Evolutionary conservation across 176 grass and related monocot species (phyloP).

Genomic region (Zoysia japonica): DNA sequence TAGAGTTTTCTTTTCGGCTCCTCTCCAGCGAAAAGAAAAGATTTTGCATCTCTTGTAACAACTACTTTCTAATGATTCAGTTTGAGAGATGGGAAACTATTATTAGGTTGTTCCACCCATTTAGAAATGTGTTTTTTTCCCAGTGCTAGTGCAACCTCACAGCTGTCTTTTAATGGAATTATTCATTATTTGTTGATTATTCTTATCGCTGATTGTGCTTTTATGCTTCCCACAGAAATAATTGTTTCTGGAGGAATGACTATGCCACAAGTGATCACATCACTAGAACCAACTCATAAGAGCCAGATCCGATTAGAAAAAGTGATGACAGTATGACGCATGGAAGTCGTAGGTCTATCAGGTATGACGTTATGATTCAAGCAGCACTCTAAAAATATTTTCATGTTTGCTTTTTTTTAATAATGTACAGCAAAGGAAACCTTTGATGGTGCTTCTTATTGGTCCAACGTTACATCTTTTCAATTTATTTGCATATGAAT

Average conservation of each 20-base stretch:
- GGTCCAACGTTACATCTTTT: neutral
- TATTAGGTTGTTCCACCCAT: conserved; percentile 9
- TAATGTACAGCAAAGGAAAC: too few species aligned
- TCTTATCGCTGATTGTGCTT: conserved; percentile 25
- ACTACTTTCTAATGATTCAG: neutral
- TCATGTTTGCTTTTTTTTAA: too few species aligned
- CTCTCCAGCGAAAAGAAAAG: conserved; percentile 10
- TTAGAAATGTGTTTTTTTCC: neutral
- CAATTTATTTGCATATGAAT: neutral
- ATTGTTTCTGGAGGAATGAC: conserved; percentile 99
- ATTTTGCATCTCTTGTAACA: neutral
- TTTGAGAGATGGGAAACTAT: conserved; percentile 8
- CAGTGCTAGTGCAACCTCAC: neutral
- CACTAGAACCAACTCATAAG: conserved; percentile 63
- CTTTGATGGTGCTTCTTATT: neutral
- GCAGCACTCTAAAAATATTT: neutral
- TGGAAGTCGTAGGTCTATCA: conserved; percentile 18
- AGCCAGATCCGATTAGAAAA: conserved; percentile 71
- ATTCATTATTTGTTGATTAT: neutral
- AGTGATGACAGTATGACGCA: conserved; percentile 57
- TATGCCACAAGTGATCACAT: conserved; percentile 88
- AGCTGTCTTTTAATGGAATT: neutral
- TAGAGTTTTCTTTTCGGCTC: neutral
- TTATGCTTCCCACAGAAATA: conserved; percentile 68
- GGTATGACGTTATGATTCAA: conserved; percentile 23